phyloP scores from a whole-genome alignment of 2,329 filamentous ascomycete species.

The Talaromyces funiculosus region DNA sequence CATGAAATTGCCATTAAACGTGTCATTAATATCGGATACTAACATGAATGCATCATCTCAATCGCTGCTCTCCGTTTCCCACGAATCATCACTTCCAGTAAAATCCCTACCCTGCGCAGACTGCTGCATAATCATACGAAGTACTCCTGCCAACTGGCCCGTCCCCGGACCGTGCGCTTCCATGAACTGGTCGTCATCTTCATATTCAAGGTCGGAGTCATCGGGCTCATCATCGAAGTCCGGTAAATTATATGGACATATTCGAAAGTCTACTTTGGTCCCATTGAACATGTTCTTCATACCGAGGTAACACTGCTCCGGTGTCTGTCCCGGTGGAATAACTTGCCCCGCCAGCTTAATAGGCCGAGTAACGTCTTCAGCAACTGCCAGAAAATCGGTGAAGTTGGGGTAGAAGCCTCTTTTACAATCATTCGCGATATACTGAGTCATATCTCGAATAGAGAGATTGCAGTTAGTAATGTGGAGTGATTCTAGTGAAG shows the following conservation, averaged over 20 bases:
- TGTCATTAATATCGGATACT: not conserved
- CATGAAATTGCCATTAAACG: not conserved
- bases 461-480: conserved; percentile 22
- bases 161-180: not conserved
- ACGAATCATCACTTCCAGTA: not conserved
- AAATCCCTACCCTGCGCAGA: not conserved
- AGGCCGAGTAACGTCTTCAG: conserved; percentile 18
- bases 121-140: not conserved
- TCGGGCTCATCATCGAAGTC: not conserved
- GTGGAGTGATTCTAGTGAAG: conserved; percentile 15
- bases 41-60: not conserved
- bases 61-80: not conserved
- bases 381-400: conserved; percentile 14
- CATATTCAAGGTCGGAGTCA: not conserved
- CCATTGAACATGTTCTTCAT: conserved; percentile 17
- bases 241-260: not conserved
- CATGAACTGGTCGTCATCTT: not conserved
- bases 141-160: not conserved
- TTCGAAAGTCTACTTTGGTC: conserved; percentile 4
- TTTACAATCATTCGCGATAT: conserved; percentile 19
- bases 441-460: conserved; percentile 15
- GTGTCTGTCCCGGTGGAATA: conserved; percentile 17
- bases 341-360: conserved; percentile 17
- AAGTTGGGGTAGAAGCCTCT: conserved; percentile 19
- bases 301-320: conserved; percentile 15